phyloP scores from a whole-genome alignment of 2,329 filamentous ascomycete species.

The Amylocarpus encephaloides region DNA sequence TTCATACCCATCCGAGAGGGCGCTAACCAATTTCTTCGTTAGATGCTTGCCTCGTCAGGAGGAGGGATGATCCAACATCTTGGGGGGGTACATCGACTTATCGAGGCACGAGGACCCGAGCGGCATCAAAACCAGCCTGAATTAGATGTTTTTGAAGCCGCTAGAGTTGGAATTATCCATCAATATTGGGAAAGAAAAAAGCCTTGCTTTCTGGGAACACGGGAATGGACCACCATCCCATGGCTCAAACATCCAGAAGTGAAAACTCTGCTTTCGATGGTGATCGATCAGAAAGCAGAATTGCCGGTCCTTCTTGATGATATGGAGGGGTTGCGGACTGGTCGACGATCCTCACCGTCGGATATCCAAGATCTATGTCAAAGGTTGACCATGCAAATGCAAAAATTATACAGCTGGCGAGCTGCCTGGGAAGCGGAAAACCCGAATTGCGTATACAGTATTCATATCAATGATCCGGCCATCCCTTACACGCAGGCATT shows the following conservation, averaged over 20 bases:
- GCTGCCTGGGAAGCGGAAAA: constrained; percentile 10
- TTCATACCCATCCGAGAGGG: no score
- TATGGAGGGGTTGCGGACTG: constrained; percentile 10
- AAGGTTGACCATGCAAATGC: constrained; percentile 1
- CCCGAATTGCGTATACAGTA: constrained; percentile 6
- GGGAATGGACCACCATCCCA: constrained; percentile 10
- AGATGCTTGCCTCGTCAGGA: constrained; percentile 13
- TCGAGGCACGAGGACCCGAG: constrained; percentile 10
- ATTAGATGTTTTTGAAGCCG: constrained; percentile 9
- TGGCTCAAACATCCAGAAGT: constrained; percentile 13
- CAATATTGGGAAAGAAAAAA: constrained; percentile 11
- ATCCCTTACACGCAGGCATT: constrained; percentile 8
- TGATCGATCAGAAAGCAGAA: constrained; percentile 7
- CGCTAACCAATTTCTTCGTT: background rate
- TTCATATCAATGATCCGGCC: constrained; percentile 3
- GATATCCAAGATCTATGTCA: constrained; percentile 5
- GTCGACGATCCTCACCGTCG: background rate
- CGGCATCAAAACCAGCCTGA: constrained; percentile 11
- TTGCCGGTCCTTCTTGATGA: constrained; percentile 12
- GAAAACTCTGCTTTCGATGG: constrained; percentile 6
- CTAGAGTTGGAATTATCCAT: constrained; percentile 7
- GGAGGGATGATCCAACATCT: constrained; percentile 13
- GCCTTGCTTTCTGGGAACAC: constrained; percentile 12
- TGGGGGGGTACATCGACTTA: constrained; percentile 10
- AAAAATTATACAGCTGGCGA: constrained; percentile 8